phyloP scores from a whole-genome alignment of 75 land plant genomes.

The Cryptomeria japonica region DNA sequence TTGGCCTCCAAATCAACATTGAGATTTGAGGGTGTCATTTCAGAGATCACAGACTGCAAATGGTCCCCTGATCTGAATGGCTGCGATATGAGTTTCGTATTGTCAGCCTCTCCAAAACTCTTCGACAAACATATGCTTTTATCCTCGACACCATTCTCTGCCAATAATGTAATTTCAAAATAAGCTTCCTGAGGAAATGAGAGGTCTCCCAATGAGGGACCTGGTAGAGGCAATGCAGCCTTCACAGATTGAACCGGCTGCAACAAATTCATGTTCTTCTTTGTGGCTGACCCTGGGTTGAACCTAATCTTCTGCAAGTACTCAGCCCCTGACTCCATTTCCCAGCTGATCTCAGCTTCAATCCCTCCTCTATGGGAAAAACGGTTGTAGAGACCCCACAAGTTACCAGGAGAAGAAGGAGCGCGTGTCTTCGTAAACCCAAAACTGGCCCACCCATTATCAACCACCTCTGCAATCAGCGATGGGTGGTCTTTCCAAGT shows the following conservation, averaged over 20 bases:
- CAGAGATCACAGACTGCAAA: neutral
- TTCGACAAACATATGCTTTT: constrained; percentile 11
- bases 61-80: neutral
- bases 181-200: constrained; percentile 83
- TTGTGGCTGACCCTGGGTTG: constrained; percentile 22
- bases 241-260: constrained; percentile 16
- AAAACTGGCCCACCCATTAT: constrained; percentile 82
- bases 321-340: constrained; percentile 25
- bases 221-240: constrained; percentile 73
- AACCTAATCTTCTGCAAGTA: constrained; percentile 45
- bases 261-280: neutral
- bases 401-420: constrained; percentile 2
- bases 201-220: constrained; percentile 52
- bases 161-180: constrained; percentile 64
- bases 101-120: constrained; percentile 47
- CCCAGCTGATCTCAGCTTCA: constrained; percentile 37
- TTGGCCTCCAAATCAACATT: neutral
- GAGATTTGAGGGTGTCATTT: neutral
- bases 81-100: constrained; percentile 28
- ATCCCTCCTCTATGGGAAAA: constrained; percentile 10
- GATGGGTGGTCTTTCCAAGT: constrained; percentile 49
- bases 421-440: constrained; percentile 31
- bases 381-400: constrained; percentile 35
- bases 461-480: constrained; percentile 69
- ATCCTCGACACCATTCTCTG: constrained; percentile 8